Evolutionary conservation across 1,284 basidiomycete species (phyloP).

Genomic region (Tilletia setariae): DNA sequence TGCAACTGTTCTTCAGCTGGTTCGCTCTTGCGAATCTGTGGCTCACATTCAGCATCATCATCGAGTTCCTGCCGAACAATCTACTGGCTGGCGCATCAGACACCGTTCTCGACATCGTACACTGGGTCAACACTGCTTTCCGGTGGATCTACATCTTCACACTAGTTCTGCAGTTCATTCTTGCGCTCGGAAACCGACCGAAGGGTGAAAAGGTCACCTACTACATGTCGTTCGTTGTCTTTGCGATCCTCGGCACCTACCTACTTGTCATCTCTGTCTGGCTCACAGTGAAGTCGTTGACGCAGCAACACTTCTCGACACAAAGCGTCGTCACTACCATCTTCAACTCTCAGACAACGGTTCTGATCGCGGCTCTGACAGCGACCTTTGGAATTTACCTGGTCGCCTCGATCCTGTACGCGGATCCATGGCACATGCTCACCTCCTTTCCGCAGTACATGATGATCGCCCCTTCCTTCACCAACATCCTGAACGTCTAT

Average conservation of each 20-base stretch:
- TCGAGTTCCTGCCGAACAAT: conserved; percentile 72
- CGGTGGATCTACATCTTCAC: conserved; percentile 84
- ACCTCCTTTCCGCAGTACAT: conserved; percentile 89
- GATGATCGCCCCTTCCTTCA: conserved; percentile 82
- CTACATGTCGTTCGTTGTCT: conserved; percentile 71
- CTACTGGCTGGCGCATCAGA: conserved; percentile 73
- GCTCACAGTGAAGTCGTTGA: conserved; percentile 43
- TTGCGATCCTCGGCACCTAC: conserved; percentile 51
- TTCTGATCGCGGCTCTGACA: conserved; percentile 48
- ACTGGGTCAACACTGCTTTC: conserved; percentile 72
- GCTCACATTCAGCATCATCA: conserved; percentile 94
- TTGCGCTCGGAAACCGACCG: conserved; percentile 85
- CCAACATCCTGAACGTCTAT: conserved; percentile 90
- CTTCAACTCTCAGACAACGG: conserved; percentile 43
- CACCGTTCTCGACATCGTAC: conserved; percentile 65
- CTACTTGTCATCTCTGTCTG: conserved; percentile 48
- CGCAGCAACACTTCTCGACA: conserved; percentile 17
- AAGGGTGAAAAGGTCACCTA: conserved; percentile 85
- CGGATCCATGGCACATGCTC: conserved; percentile 97
- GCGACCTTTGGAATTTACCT: conserved; percentile 58
- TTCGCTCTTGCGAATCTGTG: conserved; percentile 87
- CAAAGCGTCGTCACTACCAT: conserved; percentile 28
- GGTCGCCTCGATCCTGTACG: conserved; percentile 81
- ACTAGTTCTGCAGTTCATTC: conserved; percentile 82
- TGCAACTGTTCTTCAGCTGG: conserved; percentile 89